Conservation (phyloP, 495 filamentous ascomycete species). For the Aspergillus nidulans region DNA sequence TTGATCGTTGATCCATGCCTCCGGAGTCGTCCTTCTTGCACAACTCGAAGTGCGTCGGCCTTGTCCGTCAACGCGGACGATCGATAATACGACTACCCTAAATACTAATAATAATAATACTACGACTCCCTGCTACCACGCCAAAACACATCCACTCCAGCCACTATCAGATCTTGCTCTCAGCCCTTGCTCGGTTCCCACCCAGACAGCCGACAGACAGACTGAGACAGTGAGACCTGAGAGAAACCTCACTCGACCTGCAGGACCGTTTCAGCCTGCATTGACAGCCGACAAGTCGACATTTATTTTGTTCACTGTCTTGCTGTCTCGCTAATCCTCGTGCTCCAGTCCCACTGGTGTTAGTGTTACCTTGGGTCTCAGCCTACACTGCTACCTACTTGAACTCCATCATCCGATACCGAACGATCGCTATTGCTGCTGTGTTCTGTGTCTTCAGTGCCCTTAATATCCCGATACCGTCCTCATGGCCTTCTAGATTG, state of each 20-base stretch:
- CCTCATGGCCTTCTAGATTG: conserved; percentile 7
- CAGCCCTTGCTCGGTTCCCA: conserved; percentile 3
- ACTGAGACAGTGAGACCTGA: no score
- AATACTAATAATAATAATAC: no score
- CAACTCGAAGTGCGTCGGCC: background rate
- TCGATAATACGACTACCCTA: conserved; percentile 3
- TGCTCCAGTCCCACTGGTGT: background rate
- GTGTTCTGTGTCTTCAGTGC: conserved; percentile 1
- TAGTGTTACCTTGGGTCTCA: conserved; percentile 19
- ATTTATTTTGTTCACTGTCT: background rate
- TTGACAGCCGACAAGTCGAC: background rate
- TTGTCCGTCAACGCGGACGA: background rate
- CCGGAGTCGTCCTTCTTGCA: background rate
- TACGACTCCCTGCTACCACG: conserved; percentile 14
- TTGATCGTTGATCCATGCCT: conserved; percentile 43
- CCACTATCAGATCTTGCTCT: conserved; percentile 1
- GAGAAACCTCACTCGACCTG: background rate
- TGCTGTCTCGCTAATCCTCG: conserved; percentile 1
- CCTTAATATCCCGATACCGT: conserved; percentile 8
- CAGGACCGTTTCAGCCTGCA: conserved; percentile 3
- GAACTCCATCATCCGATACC: conserved; percentile 6
- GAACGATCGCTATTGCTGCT: background rate
- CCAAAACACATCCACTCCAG: conserved; percentile 5
- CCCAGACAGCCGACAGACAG: background rate
- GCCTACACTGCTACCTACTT: conserved; percentile 13